Evolutionary conservation across 2,329 filamentous ascomycete species (phyloP).

Genomic region (Teratosphaeria pseudoeucalypti): DNA sequence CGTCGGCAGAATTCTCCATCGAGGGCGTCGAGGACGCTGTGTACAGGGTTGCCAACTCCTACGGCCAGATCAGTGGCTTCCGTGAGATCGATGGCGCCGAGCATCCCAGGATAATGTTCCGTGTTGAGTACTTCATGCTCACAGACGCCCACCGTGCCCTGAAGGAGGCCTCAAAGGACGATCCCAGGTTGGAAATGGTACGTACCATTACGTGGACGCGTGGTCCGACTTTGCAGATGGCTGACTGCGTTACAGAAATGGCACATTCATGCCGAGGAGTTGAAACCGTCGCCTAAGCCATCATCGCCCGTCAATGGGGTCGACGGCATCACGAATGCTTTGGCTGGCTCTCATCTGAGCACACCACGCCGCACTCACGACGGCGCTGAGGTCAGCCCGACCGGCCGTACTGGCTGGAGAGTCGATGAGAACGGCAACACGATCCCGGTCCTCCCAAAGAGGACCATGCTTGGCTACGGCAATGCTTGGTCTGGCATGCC

Average conservation of each 20-base stretch:
- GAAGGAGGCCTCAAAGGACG: constrained; percentile 1
- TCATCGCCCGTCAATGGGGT: not conserved
- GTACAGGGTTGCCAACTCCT: constrained; percentile 8
- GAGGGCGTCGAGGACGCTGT: constrained; percentile 3
- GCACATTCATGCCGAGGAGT: not conserved
- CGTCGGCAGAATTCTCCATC: constrained; percentile 8
- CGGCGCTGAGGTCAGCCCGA: constrained; percentile 9
- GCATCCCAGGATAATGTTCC: constrained; percentile 13
- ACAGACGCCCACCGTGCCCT: constrained; percentile 12
- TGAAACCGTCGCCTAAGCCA: not conserved
- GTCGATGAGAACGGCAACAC: constrained; percentile 5
- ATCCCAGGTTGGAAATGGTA: constrained; percentile 8
- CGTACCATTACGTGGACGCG: not conserved
- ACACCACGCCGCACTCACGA: constrained; percentile 1
- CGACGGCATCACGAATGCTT: not conserved
- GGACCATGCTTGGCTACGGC: not conserved
- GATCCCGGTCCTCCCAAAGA: not conserved
- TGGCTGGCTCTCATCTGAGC: not conserved
- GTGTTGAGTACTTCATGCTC: constrained; percentile 20
- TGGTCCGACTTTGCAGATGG: not conserved
- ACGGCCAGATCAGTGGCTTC: constrained; percentile 17
- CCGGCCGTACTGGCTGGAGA: constrained; percentile 20
- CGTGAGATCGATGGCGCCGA: constrained; percentile 3
- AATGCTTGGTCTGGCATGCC: not conserved
- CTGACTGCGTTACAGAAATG: constrained; percentile 6